phyloP scores from a whole-genome alignment of 2,329 filamentous ascomycete genomes.

The Didymella pinodella region DNA sequence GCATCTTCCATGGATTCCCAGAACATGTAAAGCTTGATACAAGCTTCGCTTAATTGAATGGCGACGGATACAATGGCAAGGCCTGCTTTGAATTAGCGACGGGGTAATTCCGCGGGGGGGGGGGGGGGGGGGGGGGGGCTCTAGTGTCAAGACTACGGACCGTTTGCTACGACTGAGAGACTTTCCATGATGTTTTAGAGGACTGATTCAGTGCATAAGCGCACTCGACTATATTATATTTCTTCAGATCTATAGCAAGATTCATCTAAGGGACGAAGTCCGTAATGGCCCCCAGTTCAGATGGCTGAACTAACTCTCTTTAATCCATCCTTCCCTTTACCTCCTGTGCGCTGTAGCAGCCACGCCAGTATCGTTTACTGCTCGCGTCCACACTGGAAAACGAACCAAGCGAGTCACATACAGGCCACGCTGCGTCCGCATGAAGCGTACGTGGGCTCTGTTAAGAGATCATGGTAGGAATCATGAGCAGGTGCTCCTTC shows the following conservation, averaged over 20 bases:
- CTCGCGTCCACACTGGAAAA: not conserved
- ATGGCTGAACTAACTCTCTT: not conserved
- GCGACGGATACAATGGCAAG: slow-evolving; percentile 21
- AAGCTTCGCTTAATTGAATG: slow-evolving; percentile 19
- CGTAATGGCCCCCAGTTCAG: no score
- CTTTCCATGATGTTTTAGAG: not conserved
- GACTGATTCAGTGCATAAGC: not conserved
- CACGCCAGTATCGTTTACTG: not conserved
- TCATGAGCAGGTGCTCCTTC: not conserved
- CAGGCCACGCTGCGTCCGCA: not conserved
- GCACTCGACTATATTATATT: not conserved
- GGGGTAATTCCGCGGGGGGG: no score
- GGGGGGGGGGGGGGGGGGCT: no score
- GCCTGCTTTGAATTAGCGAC: slow-evolving; percentile 2
- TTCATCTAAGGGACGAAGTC: not conserved
- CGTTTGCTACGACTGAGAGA: slow-evolving; percentile 4
- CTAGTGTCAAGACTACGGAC: not conserved
- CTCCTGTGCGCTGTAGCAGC: not conserved
- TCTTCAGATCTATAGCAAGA: not conserved
- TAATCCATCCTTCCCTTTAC: not conserved
- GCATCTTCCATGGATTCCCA: slow-evolving; percentile 29
- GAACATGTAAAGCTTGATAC: slow-evolving; percentile 24
- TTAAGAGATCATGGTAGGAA: not conserved
- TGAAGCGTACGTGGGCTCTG: not conserved
- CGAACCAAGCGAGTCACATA: not conserved